Conservation (phyloP, 805 yeast species). For the Helenozyma rhizophorensis region DNA sequence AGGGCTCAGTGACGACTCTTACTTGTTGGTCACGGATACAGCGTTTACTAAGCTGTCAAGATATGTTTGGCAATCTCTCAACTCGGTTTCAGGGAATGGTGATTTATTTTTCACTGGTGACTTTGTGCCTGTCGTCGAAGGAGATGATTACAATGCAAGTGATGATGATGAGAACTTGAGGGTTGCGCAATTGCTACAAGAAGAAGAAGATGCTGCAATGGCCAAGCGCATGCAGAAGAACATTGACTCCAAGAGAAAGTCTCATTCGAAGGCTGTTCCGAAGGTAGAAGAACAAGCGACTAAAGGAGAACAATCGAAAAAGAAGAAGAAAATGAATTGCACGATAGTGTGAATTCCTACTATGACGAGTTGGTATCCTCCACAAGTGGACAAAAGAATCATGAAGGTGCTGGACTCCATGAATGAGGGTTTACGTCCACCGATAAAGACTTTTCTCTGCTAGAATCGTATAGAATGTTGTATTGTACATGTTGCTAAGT, state of each 20-base stretch:
- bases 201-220: conserved; percentile 50
- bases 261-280: too few species aligned
- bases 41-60: conserved; percentile 45
- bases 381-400: too few species aligned
- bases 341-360: conserved; percentile 18
- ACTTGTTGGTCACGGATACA: conserved; percentile 67
- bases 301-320: conserved; percentile 1
- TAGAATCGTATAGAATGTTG: too few species aligned
- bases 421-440: too few species aligned
- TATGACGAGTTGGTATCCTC: too few species aligned
- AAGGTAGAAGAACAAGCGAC: too few species aligned
- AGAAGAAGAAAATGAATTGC: conserved; percentile 19
- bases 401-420: too few species aligned
- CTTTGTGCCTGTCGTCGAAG: conserved; percentile 46
- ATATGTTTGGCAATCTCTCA: conserved; percentile 79
- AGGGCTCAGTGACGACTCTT: conserved; percentile 45
- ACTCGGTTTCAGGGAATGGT: conserved; percentile 61
- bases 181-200: conserved; percentile 47
- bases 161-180: conserved; percentile 16
- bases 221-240: conserved; percentile 43
- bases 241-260: conserved; percentile 16
- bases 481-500: conserved; percentile 10
- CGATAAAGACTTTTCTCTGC: too few species aligned
- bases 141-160: conserved; percentile 6
- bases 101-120: conserved; percentile 67